Percentiles rank a stretch among this genome's conserved stretches.
Conservation (phyloP, 2,329 filamentous ascomycete genomes). For the Chrysosporium keratinophilum region DNA sequence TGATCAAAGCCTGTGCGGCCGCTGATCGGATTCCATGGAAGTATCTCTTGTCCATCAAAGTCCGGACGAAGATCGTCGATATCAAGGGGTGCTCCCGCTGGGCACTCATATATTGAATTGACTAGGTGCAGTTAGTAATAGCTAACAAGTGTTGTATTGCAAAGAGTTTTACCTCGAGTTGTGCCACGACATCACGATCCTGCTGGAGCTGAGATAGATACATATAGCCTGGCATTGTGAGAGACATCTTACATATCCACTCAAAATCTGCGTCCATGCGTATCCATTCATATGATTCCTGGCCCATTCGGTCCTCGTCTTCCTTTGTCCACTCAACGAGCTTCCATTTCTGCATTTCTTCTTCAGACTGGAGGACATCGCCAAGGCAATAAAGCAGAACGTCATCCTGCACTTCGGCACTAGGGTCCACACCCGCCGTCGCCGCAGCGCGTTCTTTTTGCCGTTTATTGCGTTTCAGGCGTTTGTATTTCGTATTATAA, state of each 20-base stretch:
- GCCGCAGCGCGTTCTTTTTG: constrained; percentile 67
- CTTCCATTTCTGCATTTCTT: constrained; percentile 74
- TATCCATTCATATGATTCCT: constrained; percentile 98
- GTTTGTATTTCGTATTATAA: constrained; percentile 98
- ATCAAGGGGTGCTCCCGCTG: constrained; percentile 65
- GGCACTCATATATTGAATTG: constrained; percentile 63
- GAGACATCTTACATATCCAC: constrained; percentile 79
- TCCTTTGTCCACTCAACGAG: constrained; percentile 82
- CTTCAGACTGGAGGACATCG: constrained; percentile 72
- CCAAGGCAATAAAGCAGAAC: constrained; percentile 83
- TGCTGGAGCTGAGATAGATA: constrained; percentile 95
- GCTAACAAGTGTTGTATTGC: not conserved
- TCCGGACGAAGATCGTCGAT: constrained; percentile 80
- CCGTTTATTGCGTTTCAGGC: constrained; percentile 75
- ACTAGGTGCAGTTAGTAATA: constrained; percentile 30
- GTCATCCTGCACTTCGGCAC: constrained; percentile 61
- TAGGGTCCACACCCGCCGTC: constrained; percentile 52
- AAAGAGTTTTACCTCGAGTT: constrained; percentile 45
- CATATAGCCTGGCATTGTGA: constrained; percentile 89
- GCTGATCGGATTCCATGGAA: constrained; percentile 85
- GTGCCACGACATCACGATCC: constrained; percentile 91
- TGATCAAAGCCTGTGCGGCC: constrained; percentile 67
- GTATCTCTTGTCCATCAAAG: constrained; percentile 81
- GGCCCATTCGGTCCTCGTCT: constrained; percentile 81
- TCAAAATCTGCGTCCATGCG: constrained; percentile 96